Base-by-base conservation (phyloP, 768 basidiomycete species). In the Mycena albidolilacea region DNA sequence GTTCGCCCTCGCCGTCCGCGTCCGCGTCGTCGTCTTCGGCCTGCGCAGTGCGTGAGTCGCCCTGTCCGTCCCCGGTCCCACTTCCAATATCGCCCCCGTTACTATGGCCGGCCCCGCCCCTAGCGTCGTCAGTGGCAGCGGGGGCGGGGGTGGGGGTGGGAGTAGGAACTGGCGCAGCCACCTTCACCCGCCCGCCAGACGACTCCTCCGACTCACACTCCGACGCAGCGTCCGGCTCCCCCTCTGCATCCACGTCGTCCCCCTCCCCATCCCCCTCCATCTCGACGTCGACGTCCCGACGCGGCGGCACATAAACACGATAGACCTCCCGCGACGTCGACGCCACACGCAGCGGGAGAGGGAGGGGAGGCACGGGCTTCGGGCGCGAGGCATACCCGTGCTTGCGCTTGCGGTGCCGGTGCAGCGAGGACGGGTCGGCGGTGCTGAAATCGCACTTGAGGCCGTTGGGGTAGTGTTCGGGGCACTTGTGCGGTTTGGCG, bases 401-500 rank as follows among this genome's bases (percentile, higher is more conserved):
- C 74, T 74, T 66, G 61, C 73, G 64, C 60, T 75, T 69, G 37
- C 75, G 71, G 50, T 77, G 76, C 50, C 65, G 67, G 43, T 72
- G 69, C 54, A 68, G 54, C 38, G 73, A 76, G 35, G 57, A 75
- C 46, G 73, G 70, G 64, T 77, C 58, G 15, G 61, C 72, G 7
- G 75, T 76, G 52, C 57, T 52, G 10, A 69, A 69, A 64, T 67
- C 62, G 66, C 64, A 70, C 67, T 62, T 61, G 6, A 21, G 23
- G 30, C 68, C 68, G 41, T 65, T 61, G 38, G 63, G 15, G 57
- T 23, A 54, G 55, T 12, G 39, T 39, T 76, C 75, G 21, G 72
- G 69, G 63, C 75, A 76, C 59, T 73, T 76, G 69, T 76, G 69
- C 9, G 75, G 75, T 68, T 76, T 76, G 21, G 68, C 75, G 41